These are phyloP conservation scores for Saccharomycopsis sp. DNA, from an alignment of 805 yeast genomes.

Conservation along the genomic window DNA sequence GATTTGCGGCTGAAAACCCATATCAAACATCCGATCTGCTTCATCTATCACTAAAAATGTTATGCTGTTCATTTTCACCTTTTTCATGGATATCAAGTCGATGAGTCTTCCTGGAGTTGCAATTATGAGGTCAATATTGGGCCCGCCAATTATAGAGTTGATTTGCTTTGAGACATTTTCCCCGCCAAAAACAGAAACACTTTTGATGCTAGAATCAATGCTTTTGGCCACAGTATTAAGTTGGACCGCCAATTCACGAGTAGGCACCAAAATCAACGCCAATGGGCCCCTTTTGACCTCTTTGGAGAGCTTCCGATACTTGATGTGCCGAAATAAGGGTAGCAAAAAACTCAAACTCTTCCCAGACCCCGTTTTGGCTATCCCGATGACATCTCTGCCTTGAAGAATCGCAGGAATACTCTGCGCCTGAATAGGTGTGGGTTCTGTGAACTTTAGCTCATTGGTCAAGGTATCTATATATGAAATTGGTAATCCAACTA, in stretches of 20 bases:
- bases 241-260: conserved; percentile 86
- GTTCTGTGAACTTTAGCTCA: conserved; percentile 45
- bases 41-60: conserved; percentile 89
- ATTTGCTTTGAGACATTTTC: conserved; percentile 21
- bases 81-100: conserved; percentile 61
- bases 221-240: conserved; percentile 59
- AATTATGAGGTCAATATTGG: conserved; percentile 53
- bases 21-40: conserved; percentile 93
- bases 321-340: conserved; percentile 79
- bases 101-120: conserved; percentile 96
- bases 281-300: conserved; percentile 60
- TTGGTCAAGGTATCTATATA: conserved; percentile 47
- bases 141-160: background rate
- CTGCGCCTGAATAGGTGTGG: conserved; percentile 88
- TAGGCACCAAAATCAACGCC: conserved; percentile 79
- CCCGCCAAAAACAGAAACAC: conserved; percentile 66
- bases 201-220: conserved; percentile 44
- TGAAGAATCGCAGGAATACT: conserved; percentile 86
- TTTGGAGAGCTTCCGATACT: conserved; percentile 43
- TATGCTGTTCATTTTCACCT: conserved; percentile 42
- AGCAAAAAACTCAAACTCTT: conserved; percentile 84
- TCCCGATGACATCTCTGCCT: conserved; percentile 86
- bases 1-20: conserved; percentile 97
- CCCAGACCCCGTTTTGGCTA: conserved; percentile 96
- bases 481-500: conserved; percentile 59